A percentile compares a stretch with the other conserved stretches of the same genome.
Evolutionary conservation across 2,329 filamentous ascomycete genomes (phyloP).

Genomic region (Hypocrella siamensis): DNA sequence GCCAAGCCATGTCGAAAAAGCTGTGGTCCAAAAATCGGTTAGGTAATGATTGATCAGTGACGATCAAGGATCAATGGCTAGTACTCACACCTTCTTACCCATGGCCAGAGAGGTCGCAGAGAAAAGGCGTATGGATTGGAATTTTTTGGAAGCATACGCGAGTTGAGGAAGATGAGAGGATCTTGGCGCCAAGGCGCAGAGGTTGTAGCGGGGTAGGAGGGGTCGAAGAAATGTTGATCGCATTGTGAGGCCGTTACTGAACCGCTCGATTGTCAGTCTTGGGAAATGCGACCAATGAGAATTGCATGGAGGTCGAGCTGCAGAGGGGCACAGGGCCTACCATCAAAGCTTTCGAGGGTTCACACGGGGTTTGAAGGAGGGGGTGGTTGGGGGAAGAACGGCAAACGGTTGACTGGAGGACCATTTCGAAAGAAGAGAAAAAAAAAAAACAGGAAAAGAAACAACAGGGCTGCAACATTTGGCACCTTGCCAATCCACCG

Average conservation of each 20-base stretch:
- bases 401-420: too few species aligned
- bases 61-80: conserved; percentile 5
- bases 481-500: too few species aligned
- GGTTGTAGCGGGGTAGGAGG: conserved; percentile 30
- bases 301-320: not conserved
- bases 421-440: not conserved
- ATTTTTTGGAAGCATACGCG: conserved; percentile 23
- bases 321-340: not conserved
- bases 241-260: conserved; percentile 25
- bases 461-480: too few species aligned
- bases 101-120: conserved; percentile 51
- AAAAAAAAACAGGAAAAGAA: too few species aligned
- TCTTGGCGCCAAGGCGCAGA: conserved; percentile 22
- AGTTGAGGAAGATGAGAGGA: conserved; percentile 25
- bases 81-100: conserved; percentile 48
- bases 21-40: conserved; percentile 15
- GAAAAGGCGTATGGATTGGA: conserved; percentile 26
- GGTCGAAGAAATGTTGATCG: conserved; percentile 27
- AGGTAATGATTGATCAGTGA: too few species aligned
- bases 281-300: conserved; percentile 6
- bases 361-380: not conserved
- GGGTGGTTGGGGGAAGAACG: not conserved
- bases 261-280: conserved; percentile 23
- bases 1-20: conserved; percentile 61
- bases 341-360: not conserved